Conservation (phyloP, 192 early-diverging fungal species). For the Coemansia sp. region DNA sequence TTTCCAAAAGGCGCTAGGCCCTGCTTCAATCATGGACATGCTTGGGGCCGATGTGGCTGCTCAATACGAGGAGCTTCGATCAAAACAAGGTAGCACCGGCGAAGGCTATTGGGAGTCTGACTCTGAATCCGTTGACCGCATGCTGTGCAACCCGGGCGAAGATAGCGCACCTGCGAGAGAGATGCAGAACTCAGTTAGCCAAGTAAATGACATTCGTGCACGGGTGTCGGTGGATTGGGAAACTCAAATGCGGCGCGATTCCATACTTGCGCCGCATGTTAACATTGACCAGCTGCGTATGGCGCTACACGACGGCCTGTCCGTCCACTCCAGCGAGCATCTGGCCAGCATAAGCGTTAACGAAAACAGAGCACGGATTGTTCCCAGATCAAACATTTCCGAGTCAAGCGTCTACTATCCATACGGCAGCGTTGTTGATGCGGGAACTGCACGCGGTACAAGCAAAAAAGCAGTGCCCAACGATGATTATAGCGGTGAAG, state of each 20-base stretch:
- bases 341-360: neutral
- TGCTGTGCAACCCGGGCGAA: constrained; percentile 15
- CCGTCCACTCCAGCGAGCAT: constrained; percentile 25
- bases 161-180: neutral
- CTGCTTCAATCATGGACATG: constrained; percentile 4
- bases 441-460: neutral
- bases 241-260: constrained; percentile 31
- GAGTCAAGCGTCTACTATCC: neutral
- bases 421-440: neutral
- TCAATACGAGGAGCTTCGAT: neutral
- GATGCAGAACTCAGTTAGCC: constrained; percentile 18
- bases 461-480: neutral
- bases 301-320: constrained; percentile 36
- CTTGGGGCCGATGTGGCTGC: constrained; percentile 9
- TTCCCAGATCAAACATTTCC: neutral
- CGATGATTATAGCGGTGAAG: neutral
- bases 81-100: neutral
- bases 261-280: constrained; percentile 31
- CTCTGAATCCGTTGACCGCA: constrained; percentile 15
- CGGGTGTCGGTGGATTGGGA: constrained; percentile 54
- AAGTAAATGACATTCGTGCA: constrained; percentile 43
- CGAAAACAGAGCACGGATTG: neutral
- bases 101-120: neutral
- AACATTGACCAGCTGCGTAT: constrained; percentile 48
- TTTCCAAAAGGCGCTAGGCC: constrained; percentile 13